Conservation (phyloP, 768 basidiomycete genomes). For the Boletus tomentosulus region DNA sequence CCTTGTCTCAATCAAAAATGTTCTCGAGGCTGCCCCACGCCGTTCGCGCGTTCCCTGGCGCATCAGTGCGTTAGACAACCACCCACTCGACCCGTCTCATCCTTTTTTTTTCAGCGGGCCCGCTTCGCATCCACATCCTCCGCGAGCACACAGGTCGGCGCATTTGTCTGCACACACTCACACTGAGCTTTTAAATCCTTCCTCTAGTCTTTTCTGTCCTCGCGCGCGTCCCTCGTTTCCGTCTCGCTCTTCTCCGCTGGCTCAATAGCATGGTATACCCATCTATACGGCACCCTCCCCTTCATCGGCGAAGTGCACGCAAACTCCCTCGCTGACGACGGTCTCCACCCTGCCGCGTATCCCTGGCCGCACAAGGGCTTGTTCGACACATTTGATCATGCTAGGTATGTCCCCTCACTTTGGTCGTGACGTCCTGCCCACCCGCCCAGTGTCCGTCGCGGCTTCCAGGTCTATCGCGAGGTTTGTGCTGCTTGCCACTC, state of each 20-base stretch:
- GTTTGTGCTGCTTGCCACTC: constrained; percentile 99
- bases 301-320: constrained; percentile 92
- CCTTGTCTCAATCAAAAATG: constrained; percentile 60
- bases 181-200: not conserved
- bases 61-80: constrained; percentile 42
- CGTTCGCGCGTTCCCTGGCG: constrained; percentile 48
- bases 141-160: constrained; percentile 60
- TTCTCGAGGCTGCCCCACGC: constrained; percentile 77
- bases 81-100: constrained; percentile 10
- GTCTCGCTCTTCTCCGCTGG: constrained; percentile 77
- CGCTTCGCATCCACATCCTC: constrained; percentile 71
- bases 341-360: constrained; percentile 80
- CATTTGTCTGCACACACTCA: not conserved
- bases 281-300: constrained; percentile 85
- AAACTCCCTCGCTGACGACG: constrained; percentile 88
- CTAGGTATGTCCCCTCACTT: constrained; percentile 58
- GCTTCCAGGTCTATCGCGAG: constrained; percentile 97
- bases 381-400: constrained; percentile 93
- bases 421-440: constrained; percentile 6
- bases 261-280: constrained; percentile 94
- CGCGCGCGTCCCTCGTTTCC: constrained; percentile 71
- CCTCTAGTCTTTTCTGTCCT: constrained; percentile 58
- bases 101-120: constrained; percentile 40
- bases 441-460: constrained; percentile 77
- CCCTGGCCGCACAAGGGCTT: constrained; percentile 91